phyloP scores from a whole-genome alignment of 2,329 filamentous ascomycete species.

The Botryosphaeria dothidea region DNA sequence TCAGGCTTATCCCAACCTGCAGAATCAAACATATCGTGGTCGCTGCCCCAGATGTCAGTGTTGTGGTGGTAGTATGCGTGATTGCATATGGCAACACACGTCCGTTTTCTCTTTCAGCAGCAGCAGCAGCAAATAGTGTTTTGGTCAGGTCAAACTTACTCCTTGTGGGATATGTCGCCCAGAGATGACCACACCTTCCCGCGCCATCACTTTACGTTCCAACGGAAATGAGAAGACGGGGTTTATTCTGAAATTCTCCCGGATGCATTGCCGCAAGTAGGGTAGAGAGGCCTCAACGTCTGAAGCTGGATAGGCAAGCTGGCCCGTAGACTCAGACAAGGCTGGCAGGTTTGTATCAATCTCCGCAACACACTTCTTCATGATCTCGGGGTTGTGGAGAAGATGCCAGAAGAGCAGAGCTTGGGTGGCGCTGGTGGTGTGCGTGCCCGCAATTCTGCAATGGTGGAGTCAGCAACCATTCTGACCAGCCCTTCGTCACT shows the following conservation, averaged over 20 bases:
- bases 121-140: no score
- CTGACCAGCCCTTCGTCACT: no score
- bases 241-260: constrained; percentile 37
- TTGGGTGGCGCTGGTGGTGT: constrained; percentile 35
- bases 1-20: constrained; percentile 27
- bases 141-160: constrained; percentile 22
- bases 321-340: background rate
- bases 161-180: constrained; percentile 29
- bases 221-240: constrained; percentile 39
- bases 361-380: constrained; percentile 27
- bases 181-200: constrained; percentile 28
- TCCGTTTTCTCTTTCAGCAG: constrained; percentile 21
- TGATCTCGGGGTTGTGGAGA: constrained; percentile 30
- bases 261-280: constrained; percentile 26
- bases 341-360: constrained; percentile 19
- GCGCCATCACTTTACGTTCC: constrained; percentile 28
- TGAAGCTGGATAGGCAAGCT: constrained; percentile 27
- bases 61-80: constrained; percentile 23
- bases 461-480: background rate
- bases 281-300: constrained; percentile 28
- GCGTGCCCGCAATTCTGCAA: constrained; percentile 33
- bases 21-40: constrained; percentile 36
- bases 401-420: constrained; percentile 35
- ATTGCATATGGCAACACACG: constrained; percentile 35
- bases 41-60: background rate